These are phyloP conservation scores for Lathyrus tuberosus DNA, from an alignment of 306 rosid genomes.

Conservation along the genomic window DNA sequence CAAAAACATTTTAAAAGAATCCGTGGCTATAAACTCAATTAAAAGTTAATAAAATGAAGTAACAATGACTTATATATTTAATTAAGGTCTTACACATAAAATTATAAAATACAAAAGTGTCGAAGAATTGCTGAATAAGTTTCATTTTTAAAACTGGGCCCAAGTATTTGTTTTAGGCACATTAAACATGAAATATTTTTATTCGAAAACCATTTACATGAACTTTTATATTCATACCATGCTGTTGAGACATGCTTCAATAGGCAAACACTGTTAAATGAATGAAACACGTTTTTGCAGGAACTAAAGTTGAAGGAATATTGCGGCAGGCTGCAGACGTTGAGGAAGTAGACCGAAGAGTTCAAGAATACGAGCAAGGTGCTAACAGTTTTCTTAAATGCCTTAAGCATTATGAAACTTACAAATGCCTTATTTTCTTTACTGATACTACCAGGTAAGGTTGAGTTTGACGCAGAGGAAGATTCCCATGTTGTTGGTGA, in stretches of 20 bases:
- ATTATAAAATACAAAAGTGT: too few species aligned
- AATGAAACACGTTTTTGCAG: conserved; percentile 43
- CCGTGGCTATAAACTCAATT: too few species aligned
- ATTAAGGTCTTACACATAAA: too few species aligned
- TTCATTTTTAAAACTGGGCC: too few species aligned
- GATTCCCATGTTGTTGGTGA: conserved; percentile 99
- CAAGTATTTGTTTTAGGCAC: too few species aligned
- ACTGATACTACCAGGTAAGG: conserved; percentile 67
- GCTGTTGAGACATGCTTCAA: conserved; percentile 23
- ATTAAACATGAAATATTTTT: too few species aligned
- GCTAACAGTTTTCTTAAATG: conserved; percentile 27
- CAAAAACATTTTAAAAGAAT: too few species aligned
- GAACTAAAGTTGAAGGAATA: conserved; percentile 88
- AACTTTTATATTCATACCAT: neutral
- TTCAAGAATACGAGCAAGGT: conserved; percentile 98
- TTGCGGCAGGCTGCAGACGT: conserved; percentile 97
- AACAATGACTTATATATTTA: too few species aligned
- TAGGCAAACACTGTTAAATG: conserved; percentile 13
- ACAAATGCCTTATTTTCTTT: conserved; percentile 27
- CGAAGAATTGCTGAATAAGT: too few species aligned
- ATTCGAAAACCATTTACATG: too few species aligned
- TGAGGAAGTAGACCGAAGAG: conserved; percentile 96
- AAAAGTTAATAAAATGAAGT: too few species aligned
- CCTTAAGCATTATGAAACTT: conserved; percentile 2
- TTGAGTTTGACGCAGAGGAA: conserved; percentile 81